Base-by-base conservation (phyloP, 2,329 filamentous ascomycete genomes). In the Hypoxylon sp. region DNA sequence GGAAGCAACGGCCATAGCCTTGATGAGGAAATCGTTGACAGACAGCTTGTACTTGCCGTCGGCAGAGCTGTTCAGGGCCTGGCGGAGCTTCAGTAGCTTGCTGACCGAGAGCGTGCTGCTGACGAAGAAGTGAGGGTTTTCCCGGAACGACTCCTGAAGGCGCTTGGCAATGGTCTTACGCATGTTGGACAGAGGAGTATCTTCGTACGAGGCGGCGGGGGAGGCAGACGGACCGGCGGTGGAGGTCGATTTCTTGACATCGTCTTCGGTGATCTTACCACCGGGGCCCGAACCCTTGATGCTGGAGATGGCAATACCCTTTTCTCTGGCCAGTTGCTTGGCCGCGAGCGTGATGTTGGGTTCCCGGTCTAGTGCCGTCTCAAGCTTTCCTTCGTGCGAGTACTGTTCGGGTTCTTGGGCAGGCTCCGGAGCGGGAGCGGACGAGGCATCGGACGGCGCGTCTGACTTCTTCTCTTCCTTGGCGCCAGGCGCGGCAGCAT, bases 1-100 rank as follows among this genome's bases (percentile, higher is more conserved):
- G 75, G 89, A 92, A 62, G 95, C 95, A 63, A 90, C 82, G 58
- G 87, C 91, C 57, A 94, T 91, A 68, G 94, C 95, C 86, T 99
- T 99, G 85, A 99, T 92, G 64, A 99, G 84, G 85, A 99, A 97
- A 80, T 99, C 95, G 80, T 99, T 99, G 79, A 99, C 92, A n/a
- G 93, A 97, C 58, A 99, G 90, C 87, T 97, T 99, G 87, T 97
- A 99, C 78, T 92, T 88, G 79, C 94, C 95, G 63, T 97, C 89
- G 43, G 91, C 83, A 10, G 90, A 88, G 73, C 87, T 86, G 81
- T 99, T 99, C 67, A 99, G 87, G 57, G 94, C 92, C 79, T 91
- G 86, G 72, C 95, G 92, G 70, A 99, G 92, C 84, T 97, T 98
- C 72, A 97, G 82, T 45, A 99, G 90, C 86, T 98, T 98, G 77